Percentiles rank a stretch among this genome's conserved stretches.
phyloP scores from a whole-genome alignment of 768 basidiomycete genomes.

The Filobasidium floriforme region DNA sequence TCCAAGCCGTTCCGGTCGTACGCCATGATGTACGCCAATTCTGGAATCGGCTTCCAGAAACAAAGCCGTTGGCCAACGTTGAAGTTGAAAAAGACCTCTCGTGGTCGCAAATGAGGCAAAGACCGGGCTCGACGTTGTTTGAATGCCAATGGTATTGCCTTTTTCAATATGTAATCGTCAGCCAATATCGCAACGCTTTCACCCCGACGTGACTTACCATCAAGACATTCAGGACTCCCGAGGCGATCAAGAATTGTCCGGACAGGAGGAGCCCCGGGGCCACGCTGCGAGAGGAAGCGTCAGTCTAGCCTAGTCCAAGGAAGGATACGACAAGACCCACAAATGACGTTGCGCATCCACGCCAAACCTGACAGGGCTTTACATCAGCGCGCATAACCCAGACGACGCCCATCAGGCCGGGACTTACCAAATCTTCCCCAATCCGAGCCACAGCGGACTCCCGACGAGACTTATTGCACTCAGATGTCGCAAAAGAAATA shows the following conservation, averaged over 20 bases:
- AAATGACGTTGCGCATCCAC: not conserved
- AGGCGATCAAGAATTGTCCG: not conserved
- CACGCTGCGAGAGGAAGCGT: not conserved
- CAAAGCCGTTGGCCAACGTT: not conserved
- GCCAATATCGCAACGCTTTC: not conserved
- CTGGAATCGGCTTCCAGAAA: conserved; percentile 2
- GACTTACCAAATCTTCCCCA: conserved; percentile 4
- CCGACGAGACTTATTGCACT: conserved; percentile 1
- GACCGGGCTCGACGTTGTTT: not conserved
- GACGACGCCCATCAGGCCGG: not conserved
- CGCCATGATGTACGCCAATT: not conserved
- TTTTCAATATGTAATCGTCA: not conserved
- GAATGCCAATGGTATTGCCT: not conserved
- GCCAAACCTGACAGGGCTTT: not conserved
- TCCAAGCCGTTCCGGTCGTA: not conserved
- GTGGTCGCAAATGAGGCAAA: not conserved
- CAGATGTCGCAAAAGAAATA: not conserved
- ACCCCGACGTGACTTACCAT: not conserved
- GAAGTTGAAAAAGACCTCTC: not conserved
- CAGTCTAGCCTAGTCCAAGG: too few species aligned
- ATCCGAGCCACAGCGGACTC: not conserved
- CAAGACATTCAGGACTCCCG: not conserved
- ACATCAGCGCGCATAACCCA: not conserved
- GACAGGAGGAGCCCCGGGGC: not conserved
- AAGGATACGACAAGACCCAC: not conserved